These are phyloP conservation scores for Candida fluviatilis DNA, from an alignment of 805 yeast species.

Conservation along the genomic window DNA sequence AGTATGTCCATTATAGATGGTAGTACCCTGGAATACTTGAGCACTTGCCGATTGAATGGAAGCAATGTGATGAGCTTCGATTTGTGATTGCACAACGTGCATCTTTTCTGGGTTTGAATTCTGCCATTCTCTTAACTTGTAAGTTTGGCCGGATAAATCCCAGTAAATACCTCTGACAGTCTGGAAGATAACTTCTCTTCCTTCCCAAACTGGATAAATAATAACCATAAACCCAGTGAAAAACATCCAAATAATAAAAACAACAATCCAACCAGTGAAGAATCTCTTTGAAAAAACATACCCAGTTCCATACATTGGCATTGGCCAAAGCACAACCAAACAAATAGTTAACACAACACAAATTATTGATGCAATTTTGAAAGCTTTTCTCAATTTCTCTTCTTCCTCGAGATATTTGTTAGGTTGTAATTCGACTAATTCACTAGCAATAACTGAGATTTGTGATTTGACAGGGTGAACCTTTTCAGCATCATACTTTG, in stretches of 20 bases:
- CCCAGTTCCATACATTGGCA: constrained; percentile 86
- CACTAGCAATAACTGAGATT: constrained; percentile 35
- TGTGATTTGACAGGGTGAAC: constrained; percentile 34
- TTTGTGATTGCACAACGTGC: constrained; percentile 69
- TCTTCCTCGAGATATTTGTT: constrained; percentile 44
- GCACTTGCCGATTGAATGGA: constrained; percentile 9
- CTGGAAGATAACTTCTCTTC: constrained; percentile 60
- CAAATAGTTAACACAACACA: constrained; percentile 60
- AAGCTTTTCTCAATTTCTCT: constrained; percentile 47
- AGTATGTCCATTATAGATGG: constrained; percentile 14
- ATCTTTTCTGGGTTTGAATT: constrained; percentile 64
- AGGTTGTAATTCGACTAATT: constrained; percentile 24
- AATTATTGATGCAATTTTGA: constrained; percentile 56
- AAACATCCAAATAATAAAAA: constrained; percentile 79
- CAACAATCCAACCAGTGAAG: constrained; percentile 88
- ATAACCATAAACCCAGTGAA: constrained; percentile 59
- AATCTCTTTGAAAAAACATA: constrained; percentile 72
- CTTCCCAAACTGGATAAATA: constrained; percentile 70
- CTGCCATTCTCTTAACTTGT: constrained; percentile 77
- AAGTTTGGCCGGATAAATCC: constrained; percentile 75
- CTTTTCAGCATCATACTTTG: constrained; percentile 19
- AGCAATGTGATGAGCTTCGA: constrained; percentile 32
- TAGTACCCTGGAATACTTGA: constrained; percentile 22
- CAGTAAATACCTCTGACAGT: constrained; percentile 77
- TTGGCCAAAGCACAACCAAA: constrained; percentile 78